phyloP scores from a whole-genome alignment of 164 flowering plant genomes.

The Santalum album region DNA sequence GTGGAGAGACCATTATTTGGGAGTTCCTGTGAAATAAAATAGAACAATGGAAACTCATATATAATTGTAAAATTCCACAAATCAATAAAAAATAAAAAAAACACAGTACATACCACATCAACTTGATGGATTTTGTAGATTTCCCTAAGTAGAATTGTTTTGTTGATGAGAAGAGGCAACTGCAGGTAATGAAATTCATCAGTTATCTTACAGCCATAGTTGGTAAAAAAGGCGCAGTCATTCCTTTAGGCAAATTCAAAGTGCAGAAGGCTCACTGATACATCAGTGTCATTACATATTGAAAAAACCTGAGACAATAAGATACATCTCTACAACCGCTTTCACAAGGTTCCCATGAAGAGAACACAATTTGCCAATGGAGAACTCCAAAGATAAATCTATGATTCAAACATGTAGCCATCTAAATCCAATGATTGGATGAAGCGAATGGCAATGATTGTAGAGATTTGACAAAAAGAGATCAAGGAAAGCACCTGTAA shows the following conservation, averaged over 20 bases:
- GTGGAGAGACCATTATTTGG: slow-evolving; percentile 10
- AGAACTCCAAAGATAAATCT: not conserved
- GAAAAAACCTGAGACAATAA: not conserved
- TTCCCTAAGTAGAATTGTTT: slow-evolving; percentile 45
- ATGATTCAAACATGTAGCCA: not conserved
- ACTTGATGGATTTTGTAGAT: slow-evolving; percentile 44
- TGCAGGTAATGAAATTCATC: slow-evolving; percentile 24
- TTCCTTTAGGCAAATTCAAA: not conserved
- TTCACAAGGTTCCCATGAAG: no score
- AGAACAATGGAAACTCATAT: not conserved
- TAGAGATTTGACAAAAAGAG: not conserved
- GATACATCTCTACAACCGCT: not conserved
- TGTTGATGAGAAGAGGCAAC: slow-evolving; percentile 68
- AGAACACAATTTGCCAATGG: no score
- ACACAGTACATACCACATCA: slow-evolving; percentile 27
- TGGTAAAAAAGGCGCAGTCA: not conserved
- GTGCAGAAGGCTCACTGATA: not conserved
- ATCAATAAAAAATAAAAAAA: no score
- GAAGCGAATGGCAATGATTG: not conserved
- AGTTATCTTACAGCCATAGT: not conserved
- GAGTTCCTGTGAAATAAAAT: slow-evolving; percentile 29
- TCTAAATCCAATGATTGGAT: not conserved
- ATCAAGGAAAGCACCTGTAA: slow-evolving; percentile 50
- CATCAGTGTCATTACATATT: not conserved
- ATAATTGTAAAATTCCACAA: not conserved